phyloP scores from a whole-genome alignment of 164 flowering plant genomes.

The Vitis rupestris region DNA sequence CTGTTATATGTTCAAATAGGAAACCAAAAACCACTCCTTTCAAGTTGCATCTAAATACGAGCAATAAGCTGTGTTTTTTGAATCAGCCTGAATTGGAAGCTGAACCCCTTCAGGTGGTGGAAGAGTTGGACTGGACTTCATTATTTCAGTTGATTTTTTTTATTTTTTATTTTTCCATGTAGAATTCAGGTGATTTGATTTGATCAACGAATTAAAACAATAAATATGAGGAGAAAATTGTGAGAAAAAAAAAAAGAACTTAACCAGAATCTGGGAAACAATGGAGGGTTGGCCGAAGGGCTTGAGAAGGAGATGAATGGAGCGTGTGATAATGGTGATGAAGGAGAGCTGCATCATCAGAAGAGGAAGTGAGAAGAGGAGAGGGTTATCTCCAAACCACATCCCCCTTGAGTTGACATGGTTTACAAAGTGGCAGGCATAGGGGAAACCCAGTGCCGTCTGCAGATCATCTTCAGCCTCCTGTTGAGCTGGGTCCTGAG shows the following conservation, averaged over 20 bases:
- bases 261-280: constrained; percentile 42
- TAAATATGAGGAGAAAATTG: background rate
- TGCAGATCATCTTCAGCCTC: no score
- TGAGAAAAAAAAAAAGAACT: background rate
- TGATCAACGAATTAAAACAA: background rate
- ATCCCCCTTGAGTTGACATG: constrained; percentile 26
- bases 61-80: no score
- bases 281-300: constrained; percentile 40
- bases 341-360: constrained; percentile 35
- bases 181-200: no score
- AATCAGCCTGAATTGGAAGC: no score
- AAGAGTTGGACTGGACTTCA: no score
- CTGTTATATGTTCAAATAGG: no score
- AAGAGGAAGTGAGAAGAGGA: constrained; percentile 27
- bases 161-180: no score
- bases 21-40: no score
- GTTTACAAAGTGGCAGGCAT: constrained; percentile 14
- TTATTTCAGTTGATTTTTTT: no score
- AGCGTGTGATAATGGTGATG: constrained; percentile 27
- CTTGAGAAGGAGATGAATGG: constrained; percentile 23
- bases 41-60: no score
- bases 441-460: background rate
- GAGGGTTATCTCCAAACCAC: constrained; percentile 34
- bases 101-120: no score
- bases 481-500: no score